Percentiles rank a stretch among this genome's conserved stretches.
phyloP scores from a whole-genome alignment of 1,139 yeast genomes.

The Kurtzmaniella natalensis region DNA sequence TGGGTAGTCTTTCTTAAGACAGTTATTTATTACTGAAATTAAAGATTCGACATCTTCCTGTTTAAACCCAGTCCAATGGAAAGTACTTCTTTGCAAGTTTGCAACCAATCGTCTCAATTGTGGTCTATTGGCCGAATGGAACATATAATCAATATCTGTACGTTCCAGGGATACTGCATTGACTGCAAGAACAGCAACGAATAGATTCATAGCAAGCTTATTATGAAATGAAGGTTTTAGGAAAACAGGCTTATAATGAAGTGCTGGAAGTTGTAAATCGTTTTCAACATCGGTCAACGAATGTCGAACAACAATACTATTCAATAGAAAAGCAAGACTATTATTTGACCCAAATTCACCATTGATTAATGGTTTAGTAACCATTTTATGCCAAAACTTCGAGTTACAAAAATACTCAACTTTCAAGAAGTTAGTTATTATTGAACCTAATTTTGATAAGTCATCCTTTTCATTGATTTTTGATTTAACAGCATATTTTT shows the following conservation, averaged over 20 bases:
- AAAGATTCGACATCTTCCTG: slow-evolving; percentile 51
- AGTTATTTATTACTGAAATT: slow-evolving; percentile 43
- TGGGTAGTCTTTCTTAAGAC: slow-evolving; percentile 38
- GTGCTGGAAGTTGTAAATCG: slow-evolving; percentile 55
- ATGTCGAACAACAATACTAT: slow-evolving; percentile 53
- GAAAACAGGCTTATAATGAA: slow-evolving; percentile 54
- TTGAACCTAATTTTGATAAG: slow-evolving; percentile 47
- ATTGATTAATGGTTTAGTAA: slow-evolving; percentile 45
- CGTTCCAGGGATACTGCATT: slow-evolving; percentile 73
- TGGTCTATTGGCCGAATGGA: slow-evolving; percentile 52
- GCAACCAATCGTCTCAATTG: slow-evolving; percentile 54
- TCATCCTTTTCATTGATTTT: slow-evolving; percentile 44
- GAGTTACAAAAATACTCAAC: slow-evolving; percentile 49
- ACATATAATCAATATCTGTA: slow-evolving; percentile 65
- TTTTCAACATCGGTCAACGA: slow-evolving; percentile 45
- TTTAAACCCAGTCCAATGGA: slow-evolving; percentile 72
- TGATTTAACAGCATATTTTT: slow-evolving; percentile 35
- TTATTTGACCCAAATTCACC: slow-evolving; percentile 35
- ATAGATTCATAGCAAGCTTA: slow-evolving; percentile 55
- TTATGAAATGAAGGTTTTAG: slow-evolving; percentile 60
- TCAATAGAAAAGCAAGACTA: slow-evolving; percentile 38
- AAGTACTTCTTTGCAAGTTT: slow-evolving; percentile 62
- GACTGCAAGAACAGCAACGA: slow-evolving; percentile 62
- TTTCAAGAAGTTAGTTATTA: slow-evolving; percentile 50
- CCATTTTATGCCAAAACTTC: slow-evolving; percentile 42